A percentile compares a stretch with the other conserved stretches of the same genome.
Conservation (phyloP, 345 rosid genomes). For the Rhodamnia argentea region DNA sequence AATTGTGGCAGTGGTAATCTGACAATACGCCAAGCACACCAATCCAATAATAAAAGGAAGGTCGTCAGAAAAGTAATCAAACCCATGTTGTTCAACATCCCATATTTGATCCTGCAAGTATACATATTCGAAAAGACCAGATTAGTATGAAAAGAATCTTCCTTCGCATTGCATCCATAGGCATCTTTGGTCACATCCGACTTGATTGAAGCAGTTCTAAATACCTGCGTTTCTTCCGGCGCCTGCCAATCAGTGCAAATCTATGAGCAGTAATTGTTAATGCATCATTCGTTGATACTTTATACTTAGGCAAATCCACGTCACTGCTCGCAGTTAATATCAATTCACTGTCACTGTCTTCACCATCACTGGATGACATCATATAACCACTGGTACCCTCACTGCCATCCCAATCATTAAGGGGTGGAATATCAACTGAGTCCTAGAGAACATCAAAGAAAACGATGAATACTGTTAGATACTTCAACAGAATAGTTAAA, state of each 20-base stretch:
- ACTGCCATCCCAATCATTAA: constrained; percentile 28
- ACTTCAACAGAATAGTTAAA: neutral
- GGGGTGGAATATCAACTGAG: constrained; percentile 5
- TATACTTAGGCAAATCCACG: constrained; percentile 37
- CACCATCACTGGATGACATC: constrained; percentile 74
- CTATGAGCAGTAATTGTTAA: constrained; percentile 47
- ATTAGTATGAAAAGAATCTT: neutral
- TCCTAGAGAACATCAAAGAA: neutral
- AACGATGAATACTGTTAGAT: neutral
- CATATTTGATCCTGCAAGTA: constrained; percentile 56
- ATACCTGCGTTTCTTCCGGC: constrained; percentile 54
- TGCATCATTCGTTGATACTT: constrained; percentile 37
- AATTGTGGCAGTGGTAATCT: constrained; percentile 72
- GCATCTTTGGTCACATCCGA: neutral
- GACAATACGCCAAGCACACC: constrained; percentile 89
- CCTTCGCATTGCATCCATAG: neutral
- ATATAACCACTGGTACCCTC: constrained; percentile 19
- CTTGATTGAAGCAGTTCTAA: neutral
- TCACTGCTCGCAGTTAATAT: constrained; percentile 38
- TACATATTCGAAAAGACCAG: neutral
- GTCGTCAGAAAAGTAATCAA: constrained; percentile 45
- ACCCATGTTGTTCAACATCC: constrained; percentile 47
- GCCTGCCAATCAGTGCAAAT: constrained; percentile 49
- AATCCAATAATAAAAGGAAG: constrained; percentile 57
- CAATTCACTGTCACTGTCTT: constrained; percentile 68